A percentile compares a stretch with the other conserved stretches of the same genome.
Conservation (phyloP, 129 eudicot species). For the Helianthus annuus region HanXRQr2.0-SUNRISE NC_035435.2:96821288-96821787, state of each 20-base stretch:
- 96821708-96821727: no score
- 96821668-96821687: no score
- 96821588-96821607: background rate
- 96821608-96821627: background rate
- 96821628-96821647: no score
- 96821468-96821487: slow-evolving; percentile 1
- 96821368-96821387: background rate
- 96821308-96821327: background rate
- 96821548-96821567: slow-evolving; percentile 11
- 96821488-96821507: background rate
- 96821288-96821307: background rate
- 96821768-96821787: no score
- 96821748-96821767: no score
- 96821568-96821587: slow-evolving; percentile 2
- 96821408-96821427: no score
- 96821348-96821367: slow-evolving; percentile 9
- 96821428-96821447: background rate
- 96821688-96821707: no score
- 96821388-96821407: background rate
- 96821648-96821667: no score
- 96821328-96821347: background rate
- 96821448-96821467: background rate
- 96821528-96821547: slow-evolving; percentile 3
- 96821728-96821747: no score
- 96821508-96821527: background rate